These are phyloP conservation scores for Mycena amicta DNA, from an alignment of 768 basidiomycete genomes.

Conservation along the genomic window DNA sequence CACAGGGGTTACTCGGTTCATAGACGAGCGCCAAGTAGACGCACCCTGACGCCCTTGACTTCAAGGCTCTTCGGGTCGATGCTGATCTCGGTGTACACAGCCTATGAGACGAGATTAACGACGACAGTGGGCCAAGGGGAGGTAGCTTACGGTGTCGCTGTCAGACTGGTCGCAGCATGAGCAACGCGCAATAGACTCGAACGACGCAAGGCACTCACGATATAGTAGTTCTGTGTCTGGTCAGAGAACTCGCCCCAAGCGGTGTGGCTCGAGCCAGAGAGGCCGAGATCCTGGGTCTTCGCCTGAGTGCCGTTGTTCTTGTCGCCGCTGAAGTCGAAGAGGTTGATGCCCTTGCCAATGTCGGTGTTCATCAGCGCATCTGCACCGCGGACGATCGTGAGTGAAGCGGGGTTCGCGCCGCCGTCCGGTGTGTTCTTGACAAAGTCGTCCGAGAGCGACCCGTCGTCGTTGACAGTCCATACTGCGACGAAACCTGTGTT, in stretches of 20 bases:
- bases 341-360: conserved; percentile 14
- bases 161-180: no score
- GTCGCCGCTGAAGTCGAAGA: conserved; percentile 13
- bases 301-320: conserved; percentile 5
- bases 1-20: background rate
- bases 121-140: background rate
- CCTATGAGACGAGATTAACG: background rate
- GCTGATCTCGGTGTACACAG: conserved; percentile 26
- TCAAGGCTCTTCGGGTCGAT: conserved; percentile 21
- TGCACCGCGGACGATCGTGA: conserved; percentile 23
- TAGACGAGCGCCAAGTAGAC: background rate
- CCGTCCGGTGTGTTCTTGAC: conserved; percentile 29
- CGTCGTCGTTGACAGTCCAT: conserved; percentile 35
- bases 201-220: conserved; percentile 21
- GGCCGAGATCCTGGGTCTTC: conserved; percentile 7
- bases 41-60: conserved; percentile 10
- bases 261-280: conserved; percentile 21
- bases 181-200: background rate
- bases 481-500: conserved; percentile 37
- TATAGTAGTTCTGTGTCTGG: conserved; percentile 28
- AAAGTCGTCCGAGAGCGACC: conserved; percentile 34
- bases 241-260: conserved; percentile 28
- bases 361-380: conserved; percentile 21
- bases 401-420: conserved; percentile 35
- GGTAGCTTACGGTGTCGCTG: conserved; percentile 10